Evolutionary conservation across 768 basidiomycete genomes (phyloP).

Genomic region (Leccinum barrowsii): DNA sequence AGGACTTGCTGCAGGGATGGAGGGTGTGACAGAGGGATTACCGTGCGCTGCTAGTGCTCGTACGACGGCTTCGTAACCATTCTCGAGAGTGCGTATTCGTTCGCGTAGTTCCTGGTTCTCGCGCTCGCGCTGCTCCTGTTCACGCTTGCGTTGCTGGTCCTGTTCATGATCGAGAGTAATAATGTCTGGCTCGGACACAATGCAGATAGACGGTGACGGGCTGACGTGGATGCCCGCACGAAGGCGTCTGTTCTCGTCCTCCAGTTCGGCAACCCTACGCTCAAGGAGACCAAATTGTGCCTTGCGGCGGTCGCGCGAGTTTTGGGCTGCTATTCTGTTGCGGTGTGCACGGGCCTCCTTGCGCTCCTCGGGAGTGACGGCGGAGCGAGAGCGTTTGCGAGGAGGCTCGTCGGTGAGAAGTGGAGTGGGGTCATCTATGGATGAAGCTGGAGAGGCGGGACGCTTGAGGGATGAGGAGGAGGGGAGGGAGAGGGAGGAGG

Average conservation of each 20-base stretch:
- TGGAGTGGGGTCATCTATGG: constrained; percentile 13
- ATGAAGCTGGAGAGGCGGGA: constrained; percentile 26
- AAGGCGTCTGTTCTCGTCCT: constrained; percentile 79
- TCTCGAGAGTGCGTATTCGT: constrained; percentile 74
- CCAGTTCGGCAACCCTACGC: constrained; percentile 64
- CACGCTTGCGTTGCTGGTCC: constrained; percentile 33
- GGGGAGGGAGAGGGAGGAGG: constrained; percentile 38
- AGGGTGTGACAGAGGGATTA: constrained; percentile 26
- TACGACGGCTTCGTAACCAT: constrained; percentile 77
- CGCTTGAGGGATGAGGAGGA: constrained; percentile 32
- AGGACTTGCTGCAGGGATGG: constrained; percentile 14
- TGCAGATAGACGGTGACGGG: constrained; percentile 17
- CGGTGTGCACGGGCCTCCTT: constrained; percentile 87
- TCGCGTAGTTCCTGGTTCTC: constrained; percentile 76
- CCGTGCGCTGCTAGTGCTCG: constrained; percentile 67
- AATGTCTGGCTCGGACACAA: constrained; percentile 20
- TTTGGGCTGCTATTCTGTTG: constrained; percentile 91
- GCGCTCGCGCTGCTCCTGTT: constrained; percentile 45
- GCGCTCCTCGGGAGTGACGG: constrained; percentile 66
- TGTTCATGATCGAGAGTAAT: constrained; percentile 25
- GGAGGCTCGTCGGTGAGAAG: constrained; percentile 42
- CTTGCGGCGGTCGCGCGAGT: constrained; percentile 87
- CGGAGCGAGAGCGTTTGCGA: constrained; percentile 72
- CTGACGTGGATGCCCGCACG: constrained; percentile 46
- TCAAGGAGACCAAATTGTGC: constrained; percentile 73